Evolutionary conservation across 495 filamentous ascomycete genomes (phyloP), one percentile per base, ranked within the genome.

Genomic region (Penicillium soppii): DNA sequence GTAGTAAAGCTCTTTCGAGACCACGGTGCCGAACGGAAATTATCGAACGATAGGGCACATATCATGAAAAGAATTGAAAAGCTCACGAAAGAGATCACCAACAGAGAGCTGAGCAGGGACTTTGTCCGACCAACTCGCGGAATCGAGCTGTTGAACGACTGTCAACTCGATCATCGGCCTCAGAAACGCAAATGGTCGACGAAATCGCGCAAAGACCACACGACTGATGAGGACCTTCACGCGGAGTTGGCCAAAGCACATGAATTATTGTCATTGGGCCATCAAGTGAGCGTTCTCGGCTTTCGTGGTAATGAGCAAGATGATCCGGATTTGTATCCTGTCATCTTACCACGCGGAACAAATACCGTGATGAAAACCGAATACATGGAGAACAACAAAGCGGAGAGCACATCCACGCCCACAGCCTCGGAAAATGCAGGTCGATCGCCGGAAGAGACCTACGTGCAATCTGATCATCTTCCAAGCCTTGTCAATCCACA

Each of bases 1-100:
- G 92, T 90, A 68, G 90, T 96, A 41, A 96, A 97, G 68, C 81
- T 97, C 3, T 96, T 96, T 73, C 78, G 92, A 41, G 92, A 97
- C 64, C 92, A 97, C 56, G 92, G 92, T 13, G 92, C 92, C 0
- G 92, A 97, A 68, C 83, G 92, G 33, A 97, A 97, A 65, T 78
- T 96, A 2, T 89, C 90, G 12, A 97, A 96, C 59, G 92, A 97
- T 59, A 73, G 94, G 16, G 84, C 86, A 0, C 91, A 96, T 57
- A 85, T 96, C 36, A 90, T 90, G 62, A 96, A 96, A 75, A 88
- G 83, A 0, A 95, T 96, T 54, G 91, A 96, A 50, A 97, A 97
- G 68, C 71, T 95, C 5, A 90, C 91, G 66, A 89, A 94, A 62
- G 89, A 95, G 59, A 92, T 95, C 39, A 71, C 83, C 3, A 86